A percentile compares a stretch with the other conserved stretches of the same genome.
These are phyloP conservation scores for Gaeumannomyces tritici DNA, from an alignment of 2,329 filamentous ascomycete genomes.

Conservation along the genomic window DNA sequence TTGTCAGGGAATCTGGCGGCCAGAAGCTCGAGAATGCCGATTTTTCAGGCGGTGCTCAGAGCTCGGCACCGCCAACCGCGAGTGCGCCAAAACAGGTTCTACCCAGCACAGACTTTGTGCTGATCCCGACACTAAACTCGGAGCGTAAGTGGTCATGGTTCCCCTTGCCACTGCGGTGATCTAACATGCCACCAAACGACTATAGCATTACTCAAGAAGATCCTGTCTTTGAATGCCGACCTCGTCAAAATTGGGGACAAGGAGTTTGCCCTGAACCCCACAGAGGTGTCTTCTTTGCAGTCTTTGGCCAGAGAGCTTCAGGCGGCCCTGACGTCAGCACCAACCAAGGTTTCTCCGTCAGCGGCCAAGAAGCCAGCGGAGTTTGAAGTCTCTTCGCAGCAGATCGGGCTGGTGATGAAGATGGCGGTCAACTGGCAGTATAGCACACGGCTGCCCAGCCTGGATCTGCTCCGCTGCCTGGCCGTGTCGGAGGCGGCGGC, in stretches of 20 bases:
- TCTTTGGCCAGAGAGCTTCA: conserved; percentile 44
- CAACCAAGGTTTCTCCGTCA: conserved; percentile 5
- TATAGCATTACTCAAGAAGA: conserved; percentile 35
- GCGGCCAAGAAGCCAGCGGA: conserved; percentile 28
- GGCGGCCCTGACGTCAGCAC: conserved; percentile 29
- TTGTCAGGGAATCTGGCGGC: conserved; percentile 80
- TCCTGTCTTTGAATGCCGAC: conserved; percentile 64
- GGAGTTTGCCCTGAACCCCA: conserved; percentile 62
- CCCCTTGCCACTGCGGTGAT: background rate
- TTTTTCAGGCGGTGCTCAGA: background rate
- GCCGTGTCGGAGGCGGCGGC: conserved; percentile 61
- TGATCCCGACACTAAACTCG: conserved; percentile 56
- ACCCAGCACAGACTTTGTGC: conserved; percentile 69
- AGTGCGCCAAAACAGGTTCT: conserved; percentile 29
- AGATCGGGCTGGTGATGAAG: conserved; percentile 58
- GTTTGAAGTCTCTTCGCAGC: conserved; percentile 28
- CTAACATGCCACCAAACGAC: background rate
- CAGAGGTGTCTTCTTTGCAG: conserved; percentile 33
- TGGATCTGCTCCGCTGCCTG: conserved; percentile 81
- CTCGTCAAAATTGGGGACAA: conserved; percentile 65
- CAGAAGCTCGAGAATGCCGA: background rate
- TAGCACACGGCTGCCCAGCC: conserved; percentile 67
- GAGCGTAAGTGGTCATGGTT: conserved; percentile 21
- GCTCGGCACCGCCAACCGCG: background rate
- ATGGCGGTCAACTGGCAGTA: conserved; percentile 74